Evolutionary conservation across 1,284 basidiomycete species (phyloP), one percentile per base, ranked within the genome.

Genomic region (Papiliotrema flavescens): DNA sequence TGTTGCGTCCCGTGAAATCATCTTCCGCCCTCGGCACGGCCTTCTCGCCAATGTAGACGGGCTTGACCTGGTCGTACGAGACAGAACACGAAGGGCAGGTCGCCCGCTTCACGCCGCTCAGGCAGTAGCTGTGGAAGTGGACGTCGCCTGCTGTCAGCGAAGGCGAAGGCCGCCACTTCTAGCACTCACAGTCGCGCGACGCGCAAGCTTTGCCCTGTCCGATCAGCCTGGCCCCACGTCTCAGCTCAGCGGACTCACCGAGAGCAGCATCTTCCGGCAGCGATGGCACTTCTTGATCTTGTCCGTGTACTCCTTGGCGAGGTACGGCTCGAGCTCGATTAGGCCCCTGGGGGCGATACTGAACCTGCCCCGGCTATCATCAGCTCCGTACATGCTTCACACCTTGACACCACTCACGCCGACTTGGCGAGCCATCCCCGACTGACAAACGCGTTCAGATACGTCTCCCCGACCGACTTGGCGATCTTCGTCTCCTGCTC

Each of bases 391-490:
- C n/a, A 7, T 20, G 13, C 4, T 17, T 11, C 13, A 4, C 5
- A 15, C 2, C 13, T 5, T 19, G 19, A 28, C 8, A 23, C 24
- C 35, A 47, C 71, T 53, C 39, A 75, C 74, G 64, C 62, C 2
- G 74, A 76, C 49, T 61, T 65, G 14, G 47, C 39, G 1, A 76
- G 54, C 72, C 72, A 76, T 8, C 69, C 65, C 43, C 75, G 59
- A 9, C 65, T 64, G 3, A 71, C 70, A 19, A 74, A 62, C 2
- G 66, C 63, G 1, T 47, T 48, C 11, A 75, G 60, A 9, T 75
- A 46, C 9, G 37, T 34, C 51, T 75, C 68, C 0, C 67, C 75
- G 0, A 39, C 50, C n/a, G 58, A 53, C 32, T 56, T 58, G 1
- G 63, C 57, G 63, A 73, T 64, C 6, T 51, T 58, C 1, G 54